Conservation (phyloP, 2,329 filamentous ascomycete genomes). For the Lithohypha guttulata region DNA sequence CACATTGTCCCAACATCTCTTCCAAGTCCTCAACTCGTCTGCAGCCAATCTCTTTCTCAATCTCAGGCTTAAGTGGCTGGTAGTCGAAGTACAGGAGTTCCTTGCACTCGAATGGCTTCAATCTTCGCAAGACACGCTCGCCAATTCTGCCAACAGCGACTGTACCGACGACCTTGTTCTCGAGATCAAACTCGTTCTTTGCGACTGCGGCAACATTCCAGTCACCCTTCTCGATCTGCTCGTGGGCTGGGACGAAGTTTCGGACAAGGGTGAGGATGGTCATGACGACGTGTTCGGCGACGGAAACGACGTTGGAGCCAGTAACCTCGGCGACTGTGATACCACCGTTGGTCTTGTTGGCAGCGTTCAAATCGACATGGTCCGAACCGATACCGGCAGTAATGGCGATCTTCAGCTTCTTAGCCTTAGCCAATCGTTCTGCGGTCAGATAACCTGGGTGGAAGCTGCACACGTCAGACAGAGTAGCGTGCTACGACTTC, state of each 20-base stretch:
- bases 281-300: conserved; percentile 98
- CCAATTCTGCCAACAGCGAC: conserved; percentile 96
- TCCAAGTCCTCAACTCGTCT: conserved; percentile 78
- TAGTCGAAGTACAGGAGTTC: conserved; percentile 99
- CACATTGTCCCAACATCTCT: conserved; percentile 88
- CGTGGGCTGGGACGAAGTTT: conserved; percentile 97
- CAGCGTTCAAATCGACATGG: conserved; percentile 92
- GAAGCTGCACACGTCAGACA: conserved; percentile 50
- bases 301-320: conserved; percentile 94
- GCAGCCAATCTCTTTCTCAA: conserved; percentile 92
- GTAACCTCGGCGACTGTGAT: conserved; percentile 96
- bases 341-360: conserved; percentile 97
- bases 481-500: not conserved
- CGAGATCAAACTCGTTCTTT: conserved; percentile 97
- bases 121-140: conserved; percentile 88
- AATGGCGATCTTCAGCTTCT: conserved; percentile 96
- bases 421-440: conserved; percentile 91
- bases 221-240: conserved; percentile 77
- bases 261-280: conserved; percentile 91
- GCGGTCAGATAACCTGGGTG: conserved; percentile 96
- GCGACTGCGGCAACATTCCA: conserved; percentile 94
- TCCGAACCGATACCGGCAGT: conserved; percentile 97
- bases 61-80: conserved; percentile 77
- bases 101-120: conserved; percentile 99
- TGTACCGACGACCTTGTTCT: conserved; percentile 94